Conservation (phyloP, 306 rosid genomes). For the Lathyrus sativus region DNA sequence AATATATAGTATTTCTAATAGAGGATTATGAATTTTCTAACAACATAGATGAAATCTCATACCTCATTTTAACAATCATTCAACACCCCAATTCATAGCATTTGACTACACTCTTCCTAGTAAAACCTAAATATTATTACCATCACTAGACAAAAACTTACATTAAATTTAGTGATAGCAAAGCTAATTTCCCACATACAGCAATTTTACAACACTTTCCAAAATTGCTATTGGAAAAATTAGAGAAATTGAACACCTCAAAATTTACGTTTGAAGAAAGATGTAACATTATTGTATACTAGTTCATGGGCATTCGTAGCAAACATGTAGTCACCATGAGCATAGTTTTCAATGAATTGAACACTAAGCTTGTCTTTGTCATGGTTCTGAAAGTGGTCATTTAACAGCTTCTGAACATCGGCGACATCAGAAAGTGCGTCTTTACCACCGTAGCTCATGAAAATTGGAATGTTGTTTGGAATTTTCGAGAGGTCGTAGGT, state of each 20-base stretch:
- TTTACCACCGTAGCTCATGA: slow-evolving; percentile 68
- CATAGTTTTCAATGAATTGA: slow-evolving; percentile 61
- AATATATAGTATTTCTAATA: not conserved
- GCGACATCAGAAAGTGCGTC: slow-evolving; percentile 63
- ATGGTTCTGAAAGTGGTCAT: slow-evolving; percentile 45
- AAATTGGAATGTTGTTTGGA: slow-evolving; percentile 61
- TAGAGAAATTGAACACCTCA: not conserved
- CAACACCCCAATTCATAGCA: too few relatives aligned
- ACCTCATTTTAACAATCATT: too few relatives aligned
- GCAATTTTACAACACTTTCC: not conserved
- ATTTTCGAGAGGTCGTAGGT: slow-evolving; percentile 66
- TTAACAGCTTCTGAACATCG: slow-evolving; percentile 53
- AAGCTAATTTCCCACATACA: not conserved
- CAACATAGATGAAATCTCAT: too few relatives aligned
- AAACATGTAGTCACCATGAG: slow-evolving; percentile 63
- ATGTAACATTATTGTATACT: slow-evolving; percentile 46
- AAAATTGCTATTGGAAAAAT: not conserved
- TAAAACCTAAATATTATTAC: too few relatives aligned
- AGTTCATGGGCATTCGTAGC: slow-evolving; percentile 60
- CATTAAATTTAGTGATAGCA: not conserved
- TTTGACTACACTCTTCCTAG: too few relatives aligned
- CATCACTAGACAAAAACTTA: too few relatives aligned
- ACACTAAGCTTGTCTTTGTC: slow-evolving; percentile 60
- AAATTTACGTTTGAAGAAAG: slow-evolving; percentile 51
- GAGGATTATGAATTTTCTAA: too few relatives aligned